phyloP scores from a whole-genome alignment of 2,329 filamentous ascomycete genomes.

The Dryadomyces sulphureus region DNA sequence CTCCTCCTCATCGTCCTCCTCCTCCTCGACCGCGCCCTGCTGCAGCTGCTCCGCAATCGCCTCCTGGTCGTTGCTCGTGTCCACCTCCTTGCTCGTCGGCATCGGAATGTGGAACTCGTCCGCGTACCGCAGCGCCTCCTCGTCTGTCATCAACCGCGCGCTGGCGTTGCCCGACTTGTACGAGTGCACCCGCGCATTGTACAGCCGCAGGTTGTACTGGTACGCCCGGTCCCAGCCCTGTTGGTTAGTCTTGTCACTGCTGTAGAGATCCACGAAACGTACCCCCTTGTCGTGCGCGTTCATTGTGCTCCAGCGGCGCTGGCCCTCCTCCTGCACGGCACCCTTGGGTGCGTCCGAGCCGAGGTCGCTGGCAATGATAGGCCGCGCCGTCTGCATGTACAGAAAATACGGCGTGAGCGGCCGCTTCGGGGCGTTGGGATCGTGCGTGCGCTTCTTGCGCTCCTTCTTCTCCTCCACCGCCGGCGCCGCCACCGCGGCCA shows the following conservation, averaged over 20 bases:
- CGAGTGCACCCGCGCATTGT: conserved; percentile 49
- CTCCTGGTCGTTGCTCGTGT: conserved; percentile 33
- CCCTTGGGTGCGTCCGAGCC: conserved; percentile 65
- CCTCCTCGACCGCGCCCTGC: conserved; percentile 27
- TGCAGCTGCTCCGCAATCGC: conserved; percentile 45
- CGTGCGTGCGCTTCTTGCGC: conserved; percentile 73
- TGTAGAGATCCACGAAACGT: conserved; percentile 11
- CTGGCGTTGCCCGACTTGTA: conserved; percentile 45
- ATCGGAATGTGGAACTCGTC: conserved; percentile 40
- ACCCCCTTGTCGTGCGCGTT: conserved; percentile 53
- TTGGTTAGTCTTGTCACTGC: conserved; percentile 1
- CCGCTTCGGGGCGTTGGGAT: conserved; percentile 89
- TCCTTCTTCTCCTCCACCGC: conserved; percentile 62
- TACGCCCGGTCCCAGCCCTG: conserved; percentile 51
- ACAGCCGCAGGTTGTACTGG: conserved; percentile 51
- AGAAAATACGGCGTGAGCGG: conserved; percentile 91
- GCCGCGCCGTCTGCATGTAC: conserved; percentile 78
- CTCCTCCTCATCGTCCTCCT: conserved; percentile 26
- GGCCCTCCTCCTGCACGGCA: conserved; percentile 77
- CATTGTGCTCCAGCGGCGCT: conserved; percentile 74
- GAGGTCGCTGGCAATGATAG: conserved; percentile 66
- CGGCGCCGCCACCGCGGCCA: conserved; percentile 21
- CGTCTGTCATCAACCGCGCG: conserved; percentile 46
- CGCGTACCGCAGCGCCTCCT: conserved; percentile 46
- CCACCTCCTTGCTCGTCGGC: conserved; percentile 31